phyloP scores from a whole-genome alignment of 768 basidiomycete genomes.

The Tricholoma bakamatsutake region DNA sequence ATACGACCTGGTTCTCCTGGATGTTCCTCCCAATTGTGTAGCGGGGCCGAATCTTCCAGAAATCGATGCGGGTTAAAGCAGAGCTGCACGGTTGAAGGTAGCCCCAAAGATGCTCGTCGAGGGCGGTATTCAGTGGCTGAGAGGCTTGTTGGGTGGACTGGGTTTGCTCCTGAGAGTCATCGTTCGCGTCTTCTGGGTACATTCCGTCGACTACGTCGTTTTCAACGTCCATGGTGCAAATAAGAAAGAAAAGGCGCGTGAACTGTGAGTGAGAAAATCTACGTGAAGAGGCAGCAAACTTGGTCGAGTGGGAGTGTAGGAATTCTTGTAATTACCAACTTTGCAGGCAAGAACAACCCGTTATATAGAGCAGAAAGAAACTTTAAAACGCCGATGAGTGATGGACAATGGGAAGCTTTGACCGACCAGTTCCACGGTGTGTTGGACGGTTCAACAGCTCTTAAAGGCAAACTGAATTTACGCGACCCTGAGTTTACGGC shows the following conservation, averaged over 20 bases:
- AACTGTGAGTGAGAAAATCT: not conserved
- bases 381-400: conserved; percentile 24
- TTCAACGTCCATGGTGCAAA: conserved; percentile 12
- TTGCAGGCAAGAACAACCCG: not conserved
- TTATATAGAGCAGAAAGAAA: conserved; percentile 23
- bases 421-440: not conserved
- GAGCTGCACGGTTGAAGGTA: conserved; percentile 61
- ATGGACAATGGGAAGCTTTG: not conserved
- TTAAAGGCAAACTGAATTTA: not conserved
- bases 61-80: conserved; percentile 49
- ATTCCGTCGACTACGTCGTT: conserved; percentile 10
- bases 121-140: conserved; percentile 22
- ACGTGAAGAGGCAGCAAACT: not conserved
- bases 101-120: conserved; percentile 57
- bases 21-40: conserved; percentile 52
- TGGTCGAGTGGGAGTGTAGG: not conserved
- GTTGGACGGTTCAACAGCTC: not conserved
- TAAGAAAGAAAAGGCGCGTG: not conserved
- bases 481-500: not conserved
- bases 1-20: conserved; percentile 43
- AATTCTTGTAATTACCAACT: no score
- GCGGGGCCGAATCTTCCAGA: conserved; percentile 45
- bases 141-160: conserved; percentile 42
- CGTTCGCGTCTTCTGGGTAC: conserved; percentile 22
- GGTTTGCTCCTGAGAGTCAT: conserved; percentile 31